Conservation (phyloP, 2,329 filamentous ascomycete genomes). For the Phoma herbarum region DNA sequence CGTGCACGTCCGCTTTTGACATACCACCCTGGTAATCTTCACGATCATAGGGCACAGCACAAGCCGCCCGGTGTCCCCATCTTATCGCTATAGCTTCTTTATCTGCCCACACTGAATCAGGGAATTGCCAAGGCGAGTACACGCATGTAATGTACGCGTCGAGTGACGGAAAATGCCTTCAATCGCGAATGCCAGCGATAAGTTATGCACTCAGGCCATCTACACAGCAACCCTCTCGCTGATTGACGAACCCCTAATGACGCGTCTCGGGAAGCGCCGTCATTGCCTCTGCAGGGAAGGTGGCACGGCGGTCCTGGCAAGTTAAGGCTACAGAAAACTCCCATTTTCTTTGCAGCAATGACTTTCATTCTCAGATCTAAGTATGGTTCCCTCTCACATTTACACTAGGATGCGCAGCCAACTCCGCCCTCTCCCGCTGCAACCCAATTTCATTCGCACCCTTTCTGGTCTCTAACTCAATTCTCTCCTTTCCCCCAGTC, state of each 20-base stretch:
- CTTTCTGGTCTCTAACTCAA: neutral
- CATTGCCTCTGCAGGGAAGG: too few relatives aligned
- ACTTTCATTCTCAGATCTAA: neutral
- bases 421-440: neutral
- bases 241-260: neutral
- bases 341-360: neutral
- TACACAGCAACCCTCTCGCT: neutral
- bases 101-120: neutral
- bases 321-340: neutral
- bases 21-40: neutral
- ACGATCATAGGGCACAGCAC: neutral
- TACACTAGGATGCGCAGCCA: neutral
- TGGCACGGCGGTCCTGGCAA: neutral
- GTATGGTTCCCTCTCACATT: neutral
- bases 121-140: neutral
- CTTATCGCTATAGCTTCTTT: neutral
- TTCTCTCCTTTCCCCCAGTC: neutral
- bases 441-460: neutral
- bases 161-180: neutral
- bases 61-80: neutral
- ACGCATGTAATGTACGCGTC: neutral
- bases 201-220: neutral
- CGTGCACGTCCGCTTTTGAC: neutral
- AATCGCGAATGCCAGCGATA: neutral
- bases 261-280: neutral